phyloP scores from a whole-genome alignment of 2,329 filamentous ascomycete species.

The Canariomyces notabilis region DNA sequence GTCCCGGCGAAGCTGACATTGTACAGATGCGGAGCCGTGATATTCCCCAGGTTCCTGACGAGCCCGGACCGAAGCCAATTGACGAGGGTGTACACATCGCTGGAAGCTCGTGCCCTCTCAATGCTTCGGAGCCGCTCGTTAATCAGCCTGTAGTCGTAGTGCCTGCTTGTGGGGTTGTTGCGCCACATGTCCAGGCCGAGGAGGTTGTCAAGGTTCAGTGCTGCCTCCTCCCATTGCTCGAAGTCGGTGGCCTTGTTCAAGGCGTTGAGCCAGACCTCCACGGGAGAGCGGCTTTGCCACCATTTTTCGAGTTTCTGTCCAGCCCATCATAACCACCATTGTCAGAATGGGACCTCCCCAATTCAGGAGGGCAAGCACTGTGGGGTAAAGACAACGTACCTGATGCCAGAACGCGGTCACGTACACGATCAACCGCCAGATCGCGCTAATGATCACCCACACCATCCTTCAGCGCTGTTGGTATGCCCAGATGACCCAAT shows the following conservation, averaged over 20 bases:
- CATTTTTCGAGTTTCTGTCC: slow-evolving; percentile 66
- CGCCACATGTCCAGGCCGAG: slow-evolving; percentile 82
- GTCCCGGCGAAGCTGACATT: slow-evolving; percentile 83
- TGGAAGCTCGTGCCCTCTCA: slow-evolving; percentile 61
- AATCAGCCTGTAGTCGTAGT: slow-evolving; percentile 85
- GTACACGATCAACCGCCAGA: slow-evolving; percentile 16
- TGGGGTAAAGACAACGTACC: slow-evolving; percentile 9
- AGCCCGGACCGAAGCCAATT: slow-evolving; percentile 75
- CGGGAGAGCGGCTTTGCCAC: slow-evolving; percentile 60
- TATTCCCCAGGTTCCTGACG: slow-evolving; percentile 86
- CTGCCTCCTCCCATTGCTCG: slow-evolving; percentile 84
- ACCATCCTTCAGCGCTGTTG: slow-evolving; percentile 4
- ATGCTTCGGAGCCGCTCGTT: slow-evolving; percentile 69
- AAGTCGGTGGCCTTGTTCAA: slow-evolving; percentile 64
- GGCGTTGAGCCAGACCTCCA: slow-evolving; percentile 60
- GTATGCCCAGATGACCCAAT: background rate
- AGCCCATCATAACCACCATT: slow-evolving; percentile 56
- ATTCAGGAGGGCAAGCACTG: no score
- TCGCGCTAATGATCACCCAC: slow-evolving; percentile 10
- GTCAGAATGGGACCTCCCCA: no score
- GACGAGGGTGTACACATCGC: slow-evolving; percentile 68
- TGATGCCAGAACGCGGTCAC: slow-evolving; percentile 18
- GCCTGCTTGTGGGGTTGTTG: slow-evolving; percentile 70
- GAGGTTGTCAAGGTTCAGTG: slow-evolving; percentile 74
- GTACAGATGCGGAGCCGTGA: slow-evolving; percentile 75